A percentile compares a stretch with the other conserved stretches of the same genome.
Evolutionary conservation across 352 stramenopile species (phyloP).

Genomic region (Paralagenidium karlingii): DNA sequence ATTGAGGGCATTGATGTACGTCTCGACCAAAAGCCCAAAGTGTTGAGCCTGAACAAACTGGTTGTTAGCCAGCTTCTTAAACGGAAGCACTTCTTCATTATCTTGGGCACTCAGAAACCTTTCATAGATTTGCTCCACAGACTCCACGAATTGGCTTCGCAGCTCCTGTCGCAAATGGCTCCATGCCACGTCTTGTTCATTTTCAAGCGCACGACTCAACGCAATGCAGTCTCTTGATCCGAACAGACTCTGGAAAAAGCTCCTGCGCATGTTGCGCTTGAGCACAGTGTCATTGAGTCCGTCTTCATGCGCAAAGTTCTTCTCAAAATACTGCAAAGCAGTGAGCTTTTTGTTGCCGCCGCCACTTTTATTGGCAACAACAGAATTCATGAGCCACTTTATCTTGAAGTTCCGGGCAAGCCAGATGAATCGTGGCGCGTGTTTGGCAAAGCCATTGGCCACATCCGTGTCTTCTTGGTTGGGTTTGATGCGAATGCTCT

Average conservation of each 20-base stretch:
- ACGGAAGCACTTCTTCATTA: too few species aligned
- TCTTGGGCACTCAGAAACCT: constrained; percentile 23
- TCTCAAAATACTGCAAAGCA: constrained; percentile 38
- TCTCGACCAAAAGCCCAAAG: constrained; percentile 22
- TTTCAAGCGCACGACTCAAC: constrained; percentile 37
- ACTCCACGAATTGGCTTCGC: constrained; percentile 37
- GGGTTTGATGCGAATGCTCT: constrained; percentile 27
- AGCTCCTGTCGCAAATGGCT: constrained; percentile 14
- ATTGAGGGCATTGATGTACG: constrained; percentile 34
- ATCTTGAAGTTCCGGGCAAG: constrained; percentile 47
- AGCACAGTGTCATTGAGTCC: constrained; percentile 43
- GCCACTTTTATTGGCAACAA: constrained; percentile 11
- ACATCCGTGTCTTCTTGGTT: constrained; percentile 47
- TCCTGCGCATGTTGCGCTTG: constrained; percentile 33
- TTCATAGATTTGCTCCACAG: constrained; percentile 29
- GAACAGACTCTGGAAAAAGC: constrained; percentile 48
- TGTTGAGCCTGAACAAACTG: constrained; percentile 19
- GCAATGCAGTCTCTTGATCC: constrained; percentile 18
- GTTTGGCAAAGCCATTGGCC: constrained; percentile 25
- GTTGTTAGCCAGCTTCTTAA: constrained; percentile 28
- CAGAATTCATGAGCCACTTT: constrained; percentile 37
- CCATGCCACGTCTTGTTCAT: constrained; percentile 2
- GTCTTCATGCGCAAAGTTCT: constrained; percentile 21
- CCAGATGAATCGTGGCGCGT: constrained; percentile 53
- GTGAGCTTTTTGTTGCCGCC: constrained; percentile 16